A percentile compares a stretch with the other conserved stretches of the same genome.
These are phyloP conservation scores for Macrolepiota albuminosa DNA, from an alignment of 768 basidiomycete genomes.

Conservation along the genomic window DNA sequence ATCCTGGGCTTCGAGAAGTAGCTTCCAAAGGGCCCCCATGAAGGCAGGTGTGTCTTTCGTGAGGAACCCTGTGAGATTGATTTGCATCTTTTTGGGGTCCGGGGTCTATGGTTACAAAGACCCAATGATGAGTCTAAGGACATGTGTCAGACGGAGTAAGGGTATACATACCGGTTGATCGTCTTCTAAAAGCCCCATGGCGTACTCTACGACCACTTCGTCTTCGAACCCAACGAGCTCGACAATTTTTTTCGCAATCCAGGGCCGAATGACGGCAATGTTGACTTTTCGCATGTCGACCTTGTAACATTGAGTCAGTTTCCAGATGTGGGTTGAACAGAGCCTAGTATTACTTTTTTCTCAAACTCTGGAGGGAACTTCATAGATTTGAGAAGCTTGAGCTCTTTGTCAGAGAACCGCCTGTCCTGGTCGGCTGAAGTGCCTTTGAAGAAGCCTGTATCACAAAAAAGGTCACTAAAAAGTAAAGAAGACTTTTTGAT, in stretches of 20 bases:
- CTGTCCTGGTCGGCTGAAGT: constrained; percentile 89
- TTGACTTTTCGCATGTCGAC: constrained; percentile 98
- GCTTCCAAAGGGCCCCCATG: constrained; percentile 84
- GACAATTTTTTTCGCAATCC: constrained; percentile 91
- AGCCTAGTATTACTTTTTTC: constrained; percentile 56
- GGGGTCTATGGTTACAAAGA: constrained; percentile 49
- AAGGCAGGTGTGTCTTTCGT: constrained; percentile 82
- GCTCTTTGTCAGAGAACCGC: constrained; percentile 93
- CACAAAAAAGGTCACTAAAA: constrained; percentile 20
- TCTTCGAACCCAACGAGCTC: constrained; percentile 94
- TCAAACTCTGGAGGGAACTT: constrained; percentile 91
- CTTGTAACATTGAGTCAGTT: constrained; percentile 28
- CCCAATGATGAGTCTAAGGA: background rate
- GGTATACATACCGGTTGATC: constrained; percentile 63
- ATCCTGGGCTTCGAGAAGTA: constrained; percentile 90
- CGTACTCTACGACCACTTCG: constrained; percentile 95
- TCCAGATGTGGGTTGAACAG: background rate
- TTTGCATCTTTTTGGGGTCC: constrained; percentile 95
- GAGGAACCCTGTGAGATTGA: constrained; percentile 89
- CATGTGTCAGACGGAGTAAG: background rate
- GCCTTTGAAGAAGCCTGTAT: constrained; percentile 80
- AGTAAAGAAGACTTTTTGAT: constrained; percentile 31
- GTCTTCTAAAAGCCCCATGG: constrained; percentile 91
- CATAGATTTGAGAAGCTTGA: constrained; percentile 80
- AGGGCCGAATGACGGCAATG: constrained; percentile 84